Base-by-base conservation (phyloP, 345 rosid genomes). In the Kernera saxatilis region DNA sequence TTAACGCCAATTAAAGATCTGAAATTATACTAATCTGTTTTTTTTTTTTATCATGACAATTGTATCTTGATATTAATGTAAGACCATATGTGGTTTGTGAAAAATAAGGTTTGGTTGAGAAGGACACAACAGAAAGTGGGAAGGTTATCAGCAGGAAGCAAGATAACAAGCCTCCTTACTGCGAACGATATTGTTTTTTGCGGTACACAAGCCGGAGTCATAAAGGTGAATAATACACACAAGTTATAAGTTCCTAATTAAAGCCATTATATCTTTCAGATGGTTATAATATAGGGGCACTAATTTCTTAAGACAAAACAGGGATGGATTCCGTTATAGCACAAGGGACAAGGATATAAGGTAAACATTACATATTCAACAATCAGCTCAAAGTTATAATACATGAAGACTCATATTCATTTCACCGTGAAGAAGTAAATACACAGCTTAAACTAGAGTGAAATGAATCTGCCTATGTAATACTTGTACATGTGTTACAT, bases 241-340 rank as follows among this genome's bases (percentile, higher is more conserved):
- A 40, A 53, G 8, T 40, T 36, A 25, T 74, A 44, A 33, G 12
- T 13, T 45, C 1, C 37, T 27, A 25, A 18, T 46, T 32, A 21
- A 15, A 29, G 26, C 12, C 36, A 50, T 64, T 53, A 1, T 30
- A 22, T 30, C 44, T 51, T 49, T 23, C 12, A 26, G 23, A 37
- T 56, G 8, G 5, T 41, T 67, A 4, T 26, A 22, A 27, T 33
- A 17, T n/a, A 53, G 27, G 27, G 46, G 0, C 5, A 65, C 54
- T 71, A 71, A 53, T 32, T 23, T 55, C 49, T 59, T 18, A 44
- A 27, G 22, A 43, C 49, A 58, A 58, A 63, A 71, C 86, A 92
- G 96, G 98, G 96, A 25, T 92, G 96, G 98, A 83, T 92, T 72
- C 96, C 96, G 9, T 82, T 89, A 22, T 90, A 82, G 78, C 58